A percentile compares a stretch with the other conserved stretches of the same genome.
Conservation (phyloP, 2,329 filamentous ascomycete species). For the Lasiodiplodia sp. region DNA sequence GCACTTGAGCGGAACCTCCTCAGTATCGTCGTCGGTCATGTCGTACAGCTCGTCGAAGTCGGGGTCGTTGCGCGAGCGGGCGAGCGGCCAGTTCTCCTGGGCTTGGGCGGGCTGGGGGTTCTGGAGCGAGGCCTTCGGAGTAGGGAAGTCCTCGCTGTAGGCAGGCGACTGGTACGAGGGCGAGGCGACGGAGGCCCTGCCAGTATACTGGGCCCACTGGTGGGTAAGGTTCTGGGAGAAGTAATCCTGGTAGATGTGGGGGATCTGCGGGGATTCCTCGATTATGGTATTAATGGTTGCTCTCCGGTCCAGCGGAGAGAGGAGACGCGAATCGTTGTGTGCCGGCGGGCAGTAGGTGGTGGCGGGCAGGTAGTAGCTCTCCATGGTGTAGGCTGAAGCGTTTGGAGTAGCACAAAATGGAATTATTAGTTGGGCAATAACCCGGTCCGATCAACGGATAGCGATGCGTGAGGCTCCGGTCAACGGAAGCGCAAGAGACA, state of each 20-base stretch:
- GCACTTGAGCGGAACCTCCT: conserved; percentile 60
- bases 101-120: conserved; percentile 62
- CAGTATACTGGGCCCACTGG: conserved; percentile 22
- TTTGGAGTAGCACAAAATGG: not conserved
- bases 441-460: conserved; percentile 24
- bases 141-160: conserved; percentile 69
- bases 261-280: conserved; percentile 56
- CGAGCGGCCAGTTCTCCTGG: conserved; percentile 37
- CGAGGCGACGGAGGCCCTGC: conserved; percentile 43
- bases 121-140: conserved; percentile 66
- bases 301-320: conserved; percentile 64
- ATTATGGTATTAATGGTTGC: conserved; percentile 70
- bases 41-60: conserved; percentile 91
- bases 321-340: conserved; percentile 31
- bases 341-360: conserved; percentile 59
- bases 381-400: conserved; percentile 45
- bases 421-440: conserved; percentile 25
- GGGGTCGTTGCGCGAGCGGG: conserved; percentile 67
- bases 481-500: conserved; percentile 9
- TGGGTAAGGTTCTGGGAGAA: conserved; percentile 21
- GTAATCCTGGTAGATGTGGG: conserved; percentile 26
- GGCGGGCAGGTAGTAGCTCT: conserved; percentile 56
- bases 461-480: not conserved
- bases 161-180: conserved; percentile 53
- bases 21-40: conserved; percentile 73